Conservation (phyloP, 495 filamentous ascomycete genomes). For the Penicillium verhagenii region DNA sequence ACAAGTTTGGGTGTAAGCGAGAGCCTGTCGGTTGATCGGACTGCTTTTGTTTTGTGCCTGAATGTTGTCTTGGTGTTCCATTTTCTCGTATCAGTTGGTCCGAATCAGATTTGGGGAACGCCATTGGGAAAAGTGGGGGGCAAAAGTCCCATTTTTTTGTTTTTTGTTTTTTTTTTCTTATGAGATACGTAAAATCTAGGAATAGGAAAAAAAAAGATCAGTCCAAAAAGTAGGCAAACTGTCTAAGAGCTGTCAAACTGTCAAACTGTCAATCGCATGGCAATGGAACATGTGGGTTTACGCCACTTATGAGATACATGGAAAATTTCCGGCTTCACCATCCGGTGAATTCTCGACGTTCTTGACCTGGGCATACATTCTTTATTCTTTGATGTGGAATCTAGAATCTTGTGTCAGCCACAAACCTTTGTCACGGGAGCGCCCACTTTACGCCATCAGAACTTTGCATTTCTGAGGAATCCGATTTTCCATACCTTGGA, state of each 20-base stretch:
- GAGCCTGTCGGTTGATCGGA: neutral
- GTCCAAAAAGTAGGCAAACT: neutral
- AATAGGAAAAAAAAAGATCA: neutral
- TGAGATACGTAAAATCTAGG: neutral
- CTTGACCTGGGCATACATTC: neutral
- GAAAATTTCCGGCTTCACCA: neutral
- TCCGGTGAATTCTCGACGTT: neutral
- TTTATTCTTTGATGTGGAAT: neutral
- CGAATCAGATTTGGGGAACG: neutral
- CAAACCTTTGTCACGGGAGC: neutral
- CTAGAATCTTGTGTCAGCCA: neutral
- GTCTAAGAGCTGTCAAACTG: neutral
- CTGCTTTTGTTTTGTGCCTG: neutral
- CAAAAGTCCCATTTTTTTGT: neutral
- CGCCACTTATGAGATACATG: conserved; percentile 1
- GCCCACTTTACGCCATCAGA: neutral
- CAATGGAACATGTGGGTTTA: neutral
- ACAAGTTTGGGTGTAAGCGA: neutral
- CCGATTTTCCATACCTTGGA: no score
- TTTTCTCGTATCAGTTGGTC: neutral
- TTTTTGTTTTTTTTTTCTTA: no score
- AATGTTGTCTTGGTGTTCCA: neutral
- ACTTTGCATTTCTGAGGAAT: neutral
- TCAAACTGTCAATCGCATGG: conserved; percentile 18
- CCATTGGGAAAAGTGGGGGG: neutral